Conservation (phyloP, 75 land plant genomes). For the Pinus tabuliformis region DNA sequence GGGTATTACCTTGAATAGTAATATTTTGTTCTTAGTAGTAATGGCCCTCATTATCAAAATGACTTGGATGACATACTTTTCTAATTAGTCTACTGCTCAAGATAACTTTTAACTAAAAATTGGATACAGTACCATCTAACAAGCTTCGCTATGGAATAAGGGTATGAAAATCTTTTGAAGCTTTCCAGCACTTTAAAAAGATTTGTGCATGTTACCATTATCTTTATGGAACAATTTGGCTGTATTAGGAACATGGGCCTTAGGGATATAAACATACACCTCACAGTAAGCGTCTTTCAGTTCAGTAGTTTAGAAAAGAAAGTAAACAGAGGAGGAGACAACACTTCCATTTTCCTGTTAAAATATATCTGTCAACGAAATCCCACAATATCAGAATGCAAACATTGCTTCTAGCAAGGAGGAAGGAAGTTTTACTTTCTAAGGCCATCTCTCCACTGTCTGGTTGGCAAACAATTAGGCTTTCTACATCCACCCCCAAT, state of each 20-base stretch:
- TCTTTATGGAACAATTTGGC: neutral
- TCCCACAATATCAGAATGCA: neutral
- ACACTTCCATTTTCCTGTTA: too few relatives aligned
- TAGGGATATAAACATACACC: neutral
- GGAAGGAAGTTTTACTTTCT: conserved; percentile 56
- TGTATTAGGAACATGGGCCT: neutral
- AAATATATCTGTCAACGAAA: neutral
- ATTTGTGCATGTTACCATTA: neutral
- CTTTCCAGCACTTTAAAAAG: neutral
- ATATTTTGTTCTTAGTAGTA: neutral
- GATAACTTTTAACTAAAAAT: too few relatives aligned
- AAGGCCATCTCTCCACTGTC: conserved; percentile 98
- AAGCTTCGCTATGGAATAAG: neutral
- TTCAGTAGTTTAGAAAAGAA: neutral
- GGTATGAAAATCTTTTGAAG: neutral
- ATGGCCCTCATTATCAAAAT: neutral
- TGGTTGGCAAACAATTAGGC: conserved; percentile 93
- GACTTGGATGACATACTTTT: neutral
- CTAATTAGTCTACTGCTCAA: neutral
- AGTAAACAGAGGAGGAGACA: neutral
- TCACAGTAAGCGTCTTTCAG: neutral
- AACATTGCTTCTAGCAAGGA: neutral
- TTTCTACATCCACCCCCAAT: conserved; percentile 91
- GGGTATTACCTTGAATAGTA: too few relatives aligned
- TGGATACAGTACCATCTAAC: neutral